These are phyloP conservation scores for Colletotrichum sp. DNA, from an alignment of 2,329 filamentous ascomycete genomes.

Conservation along the genomic window DNA sequence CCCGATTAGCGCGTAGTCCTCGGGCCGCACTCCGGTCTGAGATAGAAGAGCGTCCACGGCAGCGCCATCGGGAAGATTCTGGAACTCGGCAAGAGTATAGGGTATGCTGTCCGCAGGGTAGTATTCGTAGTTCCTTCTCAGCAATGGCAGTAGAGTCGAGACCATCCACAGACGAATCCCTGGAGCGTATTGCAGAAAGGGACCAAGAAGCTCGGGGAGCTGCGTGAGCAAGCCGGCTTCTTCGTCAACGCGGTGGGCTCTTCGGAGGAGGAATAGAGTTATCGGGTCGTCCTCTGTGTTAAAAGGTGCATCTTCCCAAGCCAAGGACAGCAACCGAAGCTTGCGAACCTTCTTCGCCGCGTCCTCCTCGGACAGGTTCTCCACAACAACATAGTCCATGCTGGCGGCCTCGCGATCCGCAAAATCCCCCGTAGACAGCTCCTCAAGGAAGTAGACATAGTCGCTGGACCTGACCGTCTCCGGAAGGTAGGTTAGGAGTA, in stretches of 20 bases:
- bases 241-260: slow-evolving; percentile 71
- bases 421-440: slow-evolving; percentile 56
- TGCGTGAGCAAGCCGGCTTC: slow-evolving; percentile 75
- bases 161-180: slow-evolving; percentile 71
- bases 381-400: slow-evolving; percentile 61
- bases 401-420: slow-evolving; percentile 42
- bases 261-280: slow-evolving; percentile 68
- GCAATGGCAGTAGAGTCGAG: slow-evolving; percentile 69
- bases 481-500: slow-evolving; percentile 78
- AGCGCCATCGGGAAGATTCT: slow-evolving; percentile 59
- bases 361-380: slow-evolving; percentile 63
- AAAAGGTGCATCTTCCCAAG: slow-evolving; percentile 48
- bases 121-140: slow-evolving; percentile 73
- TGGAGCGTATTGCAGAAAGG: slow-evolving; percentile 67
- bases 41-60: slow-evolving; percentile 67
- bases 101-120: slow-evolving; percentile 56
- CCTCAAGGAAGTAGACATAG: slow-evolving; percentile 66
- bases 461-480: slow-evolving; percentile 68
- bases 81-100: slow-evolving; percentile 67
- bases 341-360: slow-evolving; percentile 68
- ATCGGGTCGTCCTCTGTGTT: slow-evolving; percentile 59
- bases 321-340: slow-evolving; percentile 65
- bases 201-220: slow-evolving; percentile 68
- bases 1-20: slow-evolving; percentile 49
- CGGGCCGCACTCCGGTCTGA: slow-evolving; percentile 50